A percentile compares a stretch with the other conserved stretches of the same genome.
These are phyloP conservation scores for Pleoardoris graminearum DNA, from an alignment of 2,329 filamentous ascomycete genomes.

Conservation along the genomic window DNA sequence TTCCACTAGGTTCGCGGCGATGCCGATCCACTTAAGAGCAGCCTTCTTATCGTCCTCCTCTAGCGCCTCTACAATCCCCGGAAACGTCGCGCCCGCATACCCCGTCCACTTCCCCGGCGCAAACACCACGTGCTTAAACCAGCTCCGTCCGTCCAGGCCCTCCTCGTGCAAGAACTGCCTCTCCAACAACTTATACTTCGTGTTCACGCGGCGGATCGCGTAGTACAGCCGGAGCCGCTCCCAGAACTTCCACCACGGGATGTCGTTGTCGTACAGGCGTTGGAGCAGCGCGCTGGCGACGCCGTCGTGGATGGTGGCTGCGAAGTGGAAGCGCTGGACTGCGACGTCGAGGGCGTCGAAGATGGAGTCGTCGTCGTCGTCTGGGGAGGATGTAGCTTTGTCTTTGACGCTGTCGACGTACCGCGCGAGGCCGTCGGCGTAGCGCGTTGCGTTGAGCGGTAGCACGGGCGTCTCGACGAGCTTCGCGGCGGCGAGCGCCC, in stretches of 20 bases:
- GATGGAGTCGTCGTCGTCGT: constrained; percentile 31
- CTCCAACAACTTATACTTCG: constrained; percentile 82
- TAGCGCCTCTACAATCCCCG: constrained; percentile 65
- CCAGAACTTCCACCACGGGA: constrained; percentile 81
- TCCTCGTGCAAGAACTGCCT: constrained; percentile 74
- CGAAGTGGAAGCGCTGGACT: constrained; percentile 54
- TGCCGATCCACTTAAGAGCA: constrained; percentile 49
- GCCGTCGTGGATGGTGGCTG: constrained; percentile 56
- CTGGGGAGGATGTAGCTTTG: constrained; percentile 26
- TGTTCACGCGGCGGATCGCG: constrained; percentile 70
- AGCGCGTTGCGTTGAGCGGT: constrained; percentile 53
- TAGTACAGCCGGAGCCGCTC: constrained; percentile 66
- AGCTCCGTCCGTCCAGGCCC: constrained; percentile 76
- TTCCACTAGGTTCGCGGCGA: constrained; percentile 43
- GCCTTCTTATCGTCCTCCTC: constrained; percentile 51
- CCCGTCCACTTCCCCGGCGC: constrained; percentile 91
- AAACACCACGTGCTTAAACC: constrained; percentile 97
- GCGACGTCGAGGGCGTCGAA: constrained; percentile 55
- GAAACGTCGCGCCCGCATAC: constrained; percentile 74
- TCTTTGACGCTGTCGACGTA: constrained; percentile 50
- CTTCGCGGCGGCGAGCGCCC: constrained; percentile 51
- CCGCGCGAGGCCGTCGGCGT: constrained; percentile 46
- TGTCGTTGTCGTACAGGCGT: constrained; percentile 54
- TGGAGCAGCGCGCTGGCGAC: constrained; percentile 51
- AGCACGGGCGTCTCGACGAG: constrained; percentile 54